phyloP scores from a whole-genome alignment of 2,329 filamentous ascomycete genomes.

The Metarhizium album region DNA sequence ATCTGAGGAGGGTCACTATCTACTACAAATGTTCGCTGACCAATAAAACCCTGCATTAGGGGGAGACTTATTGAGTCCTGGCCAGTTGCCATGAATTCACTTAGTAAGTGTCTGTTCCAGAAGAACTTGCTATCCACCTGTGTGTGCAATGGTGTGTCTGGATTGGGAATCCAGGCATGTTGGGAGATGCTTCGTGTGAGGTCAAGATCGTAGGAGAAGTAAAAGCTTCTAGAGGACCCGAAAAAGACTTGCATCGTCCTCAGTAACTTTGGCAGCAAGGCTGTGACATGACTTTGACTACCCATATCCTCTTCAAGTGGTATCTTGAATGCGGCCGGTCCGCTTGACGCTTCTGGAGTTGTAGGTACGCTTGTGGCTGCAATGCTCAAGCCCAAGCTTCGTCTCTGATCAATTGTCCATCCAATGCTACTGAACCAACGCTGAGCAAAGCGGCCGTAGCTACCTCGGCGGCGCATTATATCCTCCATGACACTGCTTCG shows the following conservation, averaged over 20 bases:
- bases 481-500: constrained; percentile 70
- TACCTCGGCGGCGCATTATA: constrained; percentile 72
- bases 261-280: constrained; percentile 72
- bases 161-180: constrained; percentile 10
- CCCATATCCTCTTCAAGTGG: constrained; percentile 30
- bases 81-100: constrained; percentile 63
- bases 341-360: constrained; percentile 10
- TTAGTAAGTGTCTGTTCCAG: constrained; percentile 74
- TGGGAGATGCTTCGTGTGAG: constrained; percentile 58
- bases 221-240: constrained; percentile 74
- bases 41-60: constrained; percentile 88
- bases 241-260: constrained; percentile 78
- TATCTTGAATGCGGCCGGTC: constrained; percentile 14
- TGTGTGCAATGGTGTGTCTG: constrained; percentile 49
- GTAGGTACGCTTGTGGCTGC: constrained; percentile 13
- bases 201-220: constrained; percentile 91
- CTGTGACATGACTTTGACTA: constrained; percentile 17
- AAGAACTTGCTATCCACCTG: constrained; percentile 73
- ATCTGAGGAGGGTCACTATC: constrained; percentile 48
- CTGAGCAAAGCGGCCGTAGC: constrained; percentile 80
- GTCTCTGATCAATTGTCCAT: constrained; percentile 62
- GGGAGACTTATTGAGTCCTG: constrained; percentile 65
- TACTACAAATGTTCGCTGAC: constrained; percentile 70
- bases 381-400: constrained; percentile 56
- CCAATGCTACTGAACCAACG: constrained; percentile 84